Conservation (phyloP, 1,284 basidiomycete genomes). For the Leucoagaricus sp. region DNA sequence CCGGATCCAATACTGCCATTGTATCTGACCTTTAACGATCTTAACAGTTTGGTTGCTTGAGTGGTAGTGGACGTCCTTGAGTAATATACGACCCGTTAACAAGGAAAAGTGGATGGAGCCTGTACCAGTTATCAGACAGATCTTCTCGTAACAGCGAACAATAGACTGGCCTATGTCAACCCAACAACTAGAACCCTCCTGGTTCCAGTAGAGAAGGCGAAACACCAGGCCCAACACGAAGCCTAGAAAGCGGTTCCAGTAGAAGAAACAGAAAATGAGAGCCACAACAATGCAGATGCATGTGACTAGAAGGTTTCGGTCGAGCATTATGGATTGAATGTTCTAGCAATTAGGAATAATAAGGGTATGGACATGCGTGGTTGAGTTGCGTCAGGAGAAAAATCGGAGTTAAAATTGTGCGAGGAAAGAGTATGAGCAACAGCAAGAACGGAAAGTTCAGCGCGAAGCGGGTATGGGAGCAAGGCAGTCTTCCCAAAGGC, state of each 20-base stretch:
- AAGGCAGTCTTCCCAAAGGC: background rate
- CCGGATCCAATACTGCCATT: conserved; percentile 93
- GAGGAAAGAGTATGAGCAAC: background rate
- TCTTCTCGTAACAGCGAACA: background rate
- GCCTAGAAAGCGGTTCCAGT: conserved; percentile 84
- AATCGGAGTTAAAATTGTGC: background rate
- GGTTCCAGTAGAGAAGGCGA: conserved; percentile 72
- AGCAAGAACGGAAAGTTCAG: background rate
- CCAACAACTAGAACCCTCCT: conserved; percentile 71
- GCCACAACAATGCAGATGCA: conserved; percentile 73
- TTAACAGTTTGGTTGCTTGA: conserved; percentile 88
- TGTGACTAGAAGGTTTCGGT: conserved; percentile 65
- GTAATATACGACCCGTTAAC: conserved; percentile 81
- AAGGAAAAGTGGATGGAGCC: conserved; percentile 91
- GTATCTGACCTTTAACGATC: conserved; percentile 80
- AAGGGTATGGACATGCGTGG: background rate
- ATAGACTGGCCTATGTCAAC: conserved; percentile 63
- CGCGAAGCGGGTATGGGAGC: background rate
- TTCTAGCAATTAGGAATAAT: background rate
- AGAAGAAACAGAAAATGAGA: conserved; percentile 83
- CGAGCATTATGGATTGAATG: conserved; percentile 53
- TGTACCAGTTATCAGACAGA: conserved; percentile 25
- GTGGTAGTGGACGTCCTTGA: conserved; percentile 86
- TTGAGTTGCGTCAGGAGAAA: background rate
- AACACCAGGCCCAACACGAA: conserved; percentile 61